These are phyloP conservation scores for Porogramme epimiltina DNA, from an alignment of 1,284 basidiomycete species.

Conservation along the genomic window DNA sequence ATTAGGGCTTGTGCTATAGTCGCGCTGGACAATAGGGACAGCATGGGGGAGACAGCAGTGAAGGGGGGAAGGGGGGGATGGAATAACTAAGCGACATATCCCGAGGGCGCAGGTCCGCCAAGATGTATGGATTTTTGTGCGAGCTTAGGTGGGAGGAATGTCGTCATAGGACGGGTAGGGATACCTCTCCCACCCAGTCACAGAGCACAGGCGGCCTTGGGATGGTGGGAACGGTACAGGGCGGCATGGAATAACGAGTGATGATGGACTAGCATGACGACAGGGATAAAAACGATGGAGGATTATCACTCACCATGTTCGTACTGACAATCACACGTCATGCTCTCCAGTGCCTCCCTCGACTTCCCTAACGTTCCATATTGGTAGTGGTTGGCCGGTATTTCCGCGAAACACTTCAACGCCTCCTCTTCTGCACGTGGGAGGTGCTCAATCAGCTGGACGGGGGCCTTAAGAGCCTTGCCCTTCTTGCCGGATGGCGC, in stretches of 20 bases:
- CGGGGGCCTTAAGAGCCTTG: conserved; percentile 34
- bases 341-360: conserved; percentile 87
- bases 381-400: conserved; percentile 86
- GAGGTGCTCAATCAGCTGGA: conserved; percentile 78
- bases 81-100: no score
- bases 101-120: no score
- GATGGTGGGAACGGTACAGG: background rate
- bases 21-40: no score
- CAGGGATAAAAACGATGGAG: conserved; percentile 13
- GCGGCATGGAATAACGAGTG: conserved; percentile 1
- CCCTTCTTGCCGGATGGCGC: conserved; percentile 30
- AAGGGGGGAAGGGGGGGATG: no score
- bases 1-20: no score
- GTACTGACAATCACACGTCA: conserved; percentile 90
- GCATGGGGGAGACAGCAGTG: no score
- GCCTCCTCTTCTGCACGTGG: conserved; percentile 79
- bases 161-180: no score
- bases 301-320: conserved; percentile 68
- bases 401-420: conserved; percentile 72
- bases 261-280: background rate
- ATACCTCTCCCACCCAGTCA: no score
- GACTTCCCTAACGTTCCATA: conserved; percentile 85
- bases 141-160: no score
- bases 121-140: no score
- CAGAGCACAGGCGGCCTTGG: background rate